Conservation (phyloP, 192 early-diverging fungal species). For the Mortierella claussenii region DNA sequence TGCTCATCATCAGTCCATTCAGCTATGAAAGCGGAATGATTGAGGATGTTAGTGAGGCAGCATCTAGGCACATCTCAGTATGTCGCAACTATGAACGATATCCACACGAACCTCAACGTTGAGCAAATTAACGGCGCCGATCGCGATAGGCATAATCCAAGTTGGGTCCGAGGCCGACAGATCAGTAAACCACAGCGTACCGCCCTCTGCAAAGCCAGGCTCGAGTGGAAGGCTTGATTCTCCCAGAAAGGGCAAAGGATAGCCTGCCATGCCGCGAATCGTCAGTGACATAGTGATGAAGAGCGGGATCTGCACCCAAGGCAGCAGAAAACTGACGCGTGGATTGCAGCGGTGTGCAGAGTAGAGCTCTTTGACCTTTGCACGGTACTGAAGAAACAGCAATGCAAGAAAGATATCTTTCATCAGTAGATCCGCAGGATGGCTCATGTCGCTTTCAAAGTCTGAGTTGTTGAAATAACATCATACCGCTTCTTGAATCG, state of each 20-base stretch:
- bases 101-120: constrained; percentile 89
- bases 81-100: too few relatives aligned
- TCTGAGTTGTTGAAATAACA: too few relatives aligned
- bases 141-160: constrained; percentile 71
- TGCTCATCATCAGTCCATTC: constrained; percentile 54
- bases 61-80: too few relatives aligned
- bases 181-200: constrained; percentile 73
- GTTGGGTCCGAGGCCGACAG: constrained; percentile 71
- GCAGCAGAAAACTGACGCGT: constrained; percentile 68
- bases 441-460: too few relatives aligned
- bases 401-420: not conserved
- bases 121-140: constrained; percentile 69
- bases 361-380: constrained; percentile 68
- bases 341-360: constrained; percentile 67
- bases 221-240: constrained; percentile 48
- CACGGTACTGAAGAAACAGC: constrained; percentile 48
- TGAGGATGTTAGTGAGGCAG: too few relatives aligned
- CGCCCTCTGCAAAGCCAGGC: constrained; percentile 65
- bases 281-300: constrained; percentile 76
- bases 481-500: constrained; percentile 59
- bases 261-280: constrained; percentile 71
- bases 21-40: constrained; percentile 33
- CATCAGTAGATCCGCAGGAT: too few relatives aligned
- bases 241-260: constrained; percentile 63
- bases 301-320: constrained; percentile 81